Percentiles rank a stretch among this genome's conserved stretches.
Evolutionary conservation across 495 filamentous ascomycete genomes (phyloP).

Genomic region (Trichoderma erinaceum): DNA sequence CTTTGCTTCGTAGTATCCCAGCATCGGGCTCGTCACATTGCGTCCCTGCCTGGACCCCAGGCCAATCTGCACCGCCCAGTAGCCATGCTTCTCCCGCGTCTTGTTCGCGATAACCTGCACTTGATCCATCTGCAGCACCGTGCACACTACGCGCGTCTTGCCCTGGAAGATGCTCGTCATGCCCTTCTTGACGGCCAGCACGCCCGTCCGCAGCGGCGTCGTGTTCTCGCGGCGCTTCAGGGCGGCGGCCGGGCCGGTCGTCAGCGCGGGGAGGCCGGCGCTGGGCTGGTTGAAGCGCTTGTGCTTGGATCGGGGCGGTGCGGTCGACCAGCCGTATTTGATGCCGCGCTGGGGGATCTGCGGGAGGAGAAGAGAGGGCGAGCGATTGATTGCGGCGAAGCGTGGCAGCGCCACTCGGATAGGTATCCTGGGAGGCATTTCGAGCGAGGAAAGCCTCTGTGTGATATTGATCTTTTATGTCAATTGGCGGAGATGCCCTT

Average conservation of each 20-base stretch:
- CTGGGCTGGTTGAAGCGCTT: constrained; percentile 47
- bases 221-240: constrained; percentile 69
- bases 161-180: constrained; percentile 87
- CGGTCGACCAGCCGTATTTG: constrained; percentile 50
- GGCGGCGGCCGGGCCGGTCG: constrained; percentile 69
- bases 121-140: constrained; percentile 88
- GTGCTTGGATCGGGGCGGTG: constrained; percentile 30
- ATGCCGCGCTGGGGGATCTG: constrained; percentile 41
- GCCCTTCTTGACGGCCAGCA: constrained; percentile 82
- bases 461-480: neutral
- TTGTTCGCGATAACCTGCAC: constrained; percentile 84
- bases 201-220: constrained; percentile 74
- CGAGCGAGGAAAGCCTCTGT: constrained; percentile 21
- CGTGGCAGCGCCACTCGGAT: constrained; percentile 33
- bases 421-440: constrained; percentile 50
- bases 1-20: constrained; percentile 77
- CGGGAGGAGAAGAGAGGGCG: constrained; percentile 33
- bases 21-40: constrained; percentile 70
- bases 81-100: constrained; percentile 72
- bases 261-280: constrained; percentile 50
- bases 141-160: constrained; percentile 73
- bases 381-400: constrained; percentile 30
- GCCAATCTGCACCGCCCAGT: constrained; percentile 88
- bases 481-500: neutral
- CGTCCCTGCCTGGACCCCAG: constrained; percentile 65